Conservation (phyloP, 805 yeast genomes). For the Sungouiella blattae region DNA sequence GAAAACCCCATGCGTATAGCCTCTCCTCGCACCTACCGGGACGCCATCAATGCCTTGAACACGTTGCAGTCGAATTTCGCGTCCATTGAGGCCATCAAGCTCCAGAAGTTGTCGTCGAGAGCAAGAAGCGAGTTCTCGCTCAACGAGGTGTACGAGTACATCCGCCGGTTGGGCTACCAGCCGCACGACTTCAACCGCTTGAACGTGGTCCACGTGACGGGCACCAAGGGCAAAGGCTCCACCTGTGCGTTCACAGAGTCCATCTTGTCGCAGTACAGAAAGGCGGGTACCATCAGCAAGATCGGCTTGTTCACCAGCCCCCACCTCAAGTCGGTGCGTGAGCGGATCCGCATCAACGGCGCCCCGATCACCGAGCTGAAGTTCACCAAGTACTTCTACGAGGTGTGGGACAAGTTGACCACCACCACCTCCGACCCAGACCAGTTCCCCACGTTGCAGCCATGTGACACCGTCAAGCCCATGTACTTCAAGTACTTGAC, state of each 20-base stretch:
- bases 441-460: conserved; percentile 60
- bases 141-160: conserved; percentile 66
- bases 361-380: conserved; percentile 71
- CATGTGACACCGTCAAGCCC: conserved; percentile 74
- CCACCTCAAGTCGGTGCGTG: conserved; percentile 88
- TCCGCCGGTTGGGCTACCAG: conserved; percentile 36
- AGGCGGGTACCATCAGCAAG: conserved; percentile 41
- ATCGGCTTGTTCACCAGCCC: conserved; percentile 96
- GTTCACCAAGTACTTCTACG: conserved; percentile 88
- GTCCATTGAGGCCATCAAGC: conserved; percentile 76
- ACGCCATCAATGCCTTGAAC: conserved; percentile 83
- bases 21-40: conserved; percentile 39
- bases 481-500: conserved; percentile 92
- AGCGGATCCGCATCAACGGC: conserved; percentile 85
- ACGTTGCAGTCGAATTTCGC: conserved; percentile 89
- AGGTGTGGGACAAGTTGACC: conserved; percentile 83
- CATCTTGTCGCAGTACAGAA: conserved; percentile 62
- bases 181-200: conserved; percentile 67
- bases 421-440: conserved; percentile 50
- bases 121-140: conserved; percentile 63
- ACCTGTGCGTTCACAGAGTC: conserved; percentile 93
- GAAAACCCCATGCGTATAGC: conserved; percentile 16
- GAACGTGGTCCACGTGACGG: conserved; percentile 88
- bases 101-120: conserved; percentile 53
- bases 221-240: conserved; percentile 98